These are phyloP conservation scores for Sporopachydermia lactativora DNA, from an alignment of 805 yeast species.

Conservation along the genomic window DNA sequence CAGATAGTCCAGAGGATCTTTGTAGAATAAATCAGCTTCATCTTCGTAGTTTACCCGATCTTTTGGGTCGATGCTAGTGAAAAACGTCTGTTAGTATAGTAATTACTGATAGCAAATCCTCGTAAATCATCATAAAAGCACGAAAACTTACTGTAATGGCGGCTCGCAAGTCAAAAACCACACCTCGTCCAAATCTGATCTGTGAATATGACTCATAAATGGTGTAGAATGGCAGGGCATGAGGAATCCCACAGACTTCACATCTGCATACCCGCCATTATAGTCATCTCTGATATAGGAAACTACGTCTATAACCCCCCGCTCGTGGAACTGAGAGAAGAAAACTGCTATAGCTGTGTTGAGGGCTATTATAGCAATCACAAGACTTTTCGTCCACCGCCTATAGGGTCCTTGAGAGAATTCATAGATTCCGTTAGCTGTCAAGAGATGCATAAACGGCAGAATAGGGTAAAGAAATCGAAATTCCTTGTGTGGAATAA, in stretches of 20 bases:
- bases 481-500: conserved; percentile 76
- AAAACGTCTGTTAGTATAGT: neutral
- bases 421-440: conserved; percentile 26
- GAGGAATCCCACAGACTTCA: conserved; percentile 56
- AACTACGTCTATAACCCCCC: conserved; percentile 69
- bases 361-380: conserved; percentile 15
- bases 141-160: conserved; percentile 38
- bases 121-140: too few relatives aligned
- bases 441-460: conserved; percentile 49
- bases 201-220: conserved; percentile 74
- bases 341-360: conserved; percentile 33
- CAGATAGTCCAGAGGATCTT: conserved; percentile 47
- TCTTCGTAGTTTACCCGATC: conserved; percentile 47
- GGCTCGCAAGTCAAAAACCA: conserved; percentile 93
- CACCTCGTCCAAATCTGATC: conserved; percentile 30
- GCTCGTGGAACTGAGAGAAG: conserved; percentile 62
- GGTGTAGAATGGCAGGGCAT: conserved; percentile 98
- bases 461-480: conserved; percentile 78
- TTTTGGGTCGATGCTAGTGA: conserved; percentile 9
- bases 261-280: conserved; percentile 10
- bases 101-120: too few relatives aligned
- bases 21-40: conserved; percentile 77
- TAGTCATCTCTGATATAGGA: conserved; percentile 31
- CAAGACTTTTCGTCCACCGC: neutral
- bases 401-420: conserved; percentile 3